Conservation (phyloP, 352 stramenopile genomes). For the Sclerospora graminicola region DNA sequence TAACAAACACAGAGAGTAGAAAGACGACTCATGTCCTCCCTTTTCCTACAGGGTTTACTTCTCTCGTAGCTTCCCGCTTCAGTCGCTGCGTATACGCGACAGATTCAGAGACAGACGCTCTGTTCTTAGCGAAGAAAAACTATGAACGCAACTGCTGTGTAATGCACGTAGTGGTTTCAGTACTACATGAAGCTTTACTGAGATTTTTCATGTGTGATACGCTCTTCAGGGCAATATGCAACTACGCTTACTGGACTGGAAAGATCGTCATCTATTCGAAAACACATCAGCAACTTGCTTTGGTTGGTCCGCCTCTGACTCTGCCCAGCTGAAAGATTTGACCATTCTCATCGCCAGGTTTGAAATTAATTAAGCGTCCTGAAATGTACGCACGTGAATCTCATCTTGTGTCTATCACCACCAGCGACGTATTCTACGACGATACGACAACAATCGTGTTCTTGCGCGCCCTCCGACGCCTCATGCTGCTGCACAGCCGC, state of each 20-base stretch:
- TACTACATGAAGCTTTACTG: not conserved
- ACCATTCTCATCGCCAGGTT: conserved; percentile 32
- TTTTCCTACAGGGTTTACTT: conserved; percentile 30
- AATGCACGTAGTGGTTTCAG: not conserved
- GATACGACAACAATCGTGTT: conserved; percentile 30
- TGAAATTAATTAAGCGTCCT: not conserved
- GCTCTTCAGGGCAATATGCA: conserved; percentile 13
- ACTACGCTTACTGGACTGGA: conserved; percentile 12
- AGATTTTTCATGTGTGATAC: not conserved
- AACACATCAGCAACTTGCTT: conserved; percentile 5
- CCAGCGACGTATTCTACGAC: conserved; percentile 65
- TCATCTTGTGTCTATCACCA: not conserved
- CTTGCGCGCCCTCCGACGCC: conserved; percentile 21
- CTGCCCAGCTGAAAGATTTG: conserved; percentile 5
- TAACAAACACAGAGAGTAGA: not conserved
- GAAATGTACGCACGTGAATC: not conserved
- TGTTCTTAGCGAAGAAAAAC: conserved; percentile 31
- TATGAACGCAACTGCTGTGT: conserved; percentile 20
- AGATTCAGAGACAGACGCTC: conserved; percentile 26
- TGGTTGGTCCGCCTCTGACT: conserved; percentile 17
- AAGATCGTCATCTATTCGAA: not conserved
- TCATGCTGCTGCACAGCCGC: conserved; percentile 24
- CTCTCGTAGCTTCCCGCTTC: conserved; percentile 28
- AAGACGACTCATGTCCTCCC: not conserved
- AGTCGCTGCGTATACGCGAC: conserved; percentile 36